These are phyloP conservation scores for Clonostachys chloroleuca DNA, from an alignment of 2,329 filamentous ascomycete species.

Conservation along the genomic window DNA sequence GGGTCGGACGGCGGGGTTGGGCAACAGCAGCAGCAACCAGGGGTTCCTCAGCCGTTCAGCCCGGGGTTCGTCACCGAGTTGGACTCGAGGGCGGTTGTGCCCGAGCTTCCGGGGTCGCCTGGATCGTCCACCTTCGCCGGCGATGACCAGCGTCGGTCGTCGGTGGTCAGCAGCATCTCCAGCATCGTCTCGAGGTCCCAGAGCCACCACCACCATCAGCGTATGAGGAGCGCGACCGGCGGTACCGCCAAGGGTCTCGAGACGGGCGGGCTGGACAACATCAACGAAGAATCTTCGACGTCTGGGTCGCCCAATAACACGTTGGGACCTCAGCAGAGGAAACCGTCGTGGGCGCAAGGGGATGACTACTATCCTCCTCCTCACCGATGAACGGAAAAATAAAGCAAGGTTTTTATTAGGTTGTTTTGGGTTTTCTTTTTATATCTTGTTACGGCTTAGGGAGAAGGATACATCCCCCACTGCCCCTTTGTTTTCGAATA, in stretches of 20 bases:
- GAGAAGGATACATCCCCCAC: no score
- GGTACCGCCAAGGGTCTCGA: not conserved
- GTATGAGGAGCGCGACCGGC: slow-evolving; percentile 14
- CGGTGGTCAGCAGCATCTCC: slow-evolving; percentile 12
- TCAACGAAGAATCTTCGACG: not conserved
- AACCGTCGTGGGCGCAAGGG: no score
- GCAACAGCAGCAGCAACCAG: slow-evolving; percentile 9
- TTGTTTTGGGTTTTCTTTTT: no score
- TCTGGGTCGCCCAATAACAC: no score
- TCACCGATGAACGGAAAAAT: no score
- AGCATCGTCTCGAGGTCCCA: slow-evolving; percentile 6
- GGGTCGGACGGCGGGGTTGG: slow-evolving; percentile 20
- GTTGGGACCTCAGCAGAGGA: no score
- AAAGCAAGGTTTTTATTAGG: no score
- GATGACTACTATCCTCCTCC: no score
- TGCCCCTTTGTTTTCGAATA: no score
- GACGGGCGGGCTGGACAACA: not conserved
- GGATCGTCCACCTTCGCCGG: slow-evolving; percentile 9
- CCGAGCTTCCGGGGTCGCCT: slow-evolving; percentile 25
- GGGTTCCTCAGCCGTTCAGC: no score
- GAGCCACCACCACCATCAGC: slow-evolving; percentile 15
- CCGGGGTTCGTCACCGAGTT: slow-evolving; percentile 29
- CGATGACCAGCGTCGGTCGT: slow-evolving; percentile 16
- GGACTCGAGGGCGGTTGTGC: slow-evolving; percentile 22
- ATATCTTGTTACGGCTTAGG: no score